Conservation (phyloP, 495 filamentous ascomycete genomes). For the Podospora pseudopauciseta region DNA sequence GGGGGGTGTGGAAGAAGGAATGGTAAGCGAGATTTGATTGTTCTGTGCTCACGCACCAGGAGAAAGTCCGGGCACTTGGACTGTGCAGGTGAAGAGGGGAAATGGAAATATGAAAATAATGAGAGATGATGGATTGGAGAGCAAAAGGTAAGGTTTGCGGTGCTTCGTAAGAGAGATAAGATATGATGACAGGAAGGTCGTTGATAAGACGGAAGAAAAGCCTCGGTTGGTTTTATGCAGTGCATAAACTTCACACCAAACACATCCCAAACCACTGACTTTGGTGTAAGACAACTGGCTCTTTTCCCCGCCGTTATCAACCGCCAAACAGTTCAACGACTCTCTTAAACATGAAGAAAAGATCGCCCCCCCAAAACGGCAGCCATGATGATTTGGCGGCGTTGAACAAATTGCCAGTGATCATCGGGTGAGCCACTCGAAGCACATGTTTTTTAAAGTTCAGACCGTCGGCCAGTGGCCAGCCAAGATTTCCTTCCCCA, state of each 20-base stretch:
- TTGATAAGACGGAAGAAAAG: neutral
- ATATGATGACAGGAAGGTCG: neutral
- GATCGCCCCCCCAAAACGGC: neutral
- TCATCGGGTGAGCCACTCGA: neutral
- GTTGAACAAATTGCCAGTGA: neutral
- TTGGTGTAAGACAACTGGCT: slow-evolving; percentile 4
- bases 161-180: no score
- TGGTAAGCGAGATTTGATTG: slow-evolving; percentile 5
- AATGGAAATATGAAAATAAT: neutral
- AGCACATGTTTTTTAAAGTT: neutral
- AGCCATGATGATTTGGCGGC: neutral
- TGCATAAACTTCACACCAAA: neutral
- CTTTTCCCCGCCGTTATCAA: neutral
- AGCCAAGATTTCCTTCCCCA: slow-evolving; percentile 2
- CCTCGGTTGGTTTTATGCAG: neutral
- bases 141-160: neutral
- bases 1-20: neutral
- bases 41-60: neutral
- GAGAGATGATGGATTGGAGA: neutral
- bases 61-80: neutral
- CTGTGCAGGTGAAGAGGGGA: neutral
- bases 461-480: neutral
- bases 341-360: neutral
- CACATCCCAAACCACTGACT: no score
- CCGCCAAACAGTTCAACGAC: neutral